Evolutionary conservation across 257 asterid genomes (phyloP), one percentile per base, ranked within the genome.

Genomic region (Eucommia ulmoides): DNA sequence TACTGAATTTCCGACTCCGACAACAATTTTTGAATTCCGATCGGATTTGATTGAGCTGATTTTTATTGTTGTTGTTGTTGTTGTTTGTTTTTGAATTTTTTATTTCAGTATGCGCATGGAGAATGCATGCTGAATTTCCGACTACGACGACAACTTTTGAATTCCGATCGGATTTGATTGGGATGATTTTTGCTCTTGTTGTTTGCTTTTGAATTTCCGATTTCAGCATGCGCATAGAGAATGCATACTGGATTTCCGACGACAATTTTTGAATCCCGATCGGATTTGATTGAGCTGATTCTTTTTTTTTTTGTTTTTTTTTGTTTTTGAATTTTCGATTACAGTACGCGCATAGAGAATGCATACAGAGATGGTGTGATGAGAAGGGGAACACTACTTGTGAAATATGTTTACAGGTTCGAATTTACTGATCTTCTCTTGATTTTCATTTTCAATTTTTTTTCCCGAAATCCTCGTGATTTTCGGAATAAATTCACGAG

Each of bases 291-390:
- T 42, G 8, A 2, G 19, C 15, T 19, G 19, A 3, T 9, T 8
- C 9, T 2, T 42, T 8, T 16, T 8, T 6, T 42, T n/a, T n/a
- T n/a, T n/a, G n/a, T n/a, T 16, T 8, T 4, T 18, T 42, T 2
- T 10, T 42, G 3, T 42, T 42, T 16, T 16, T 1, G 3, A 2
- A 8, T 38, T 38, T 29, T 14, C 14, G n/a, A 3, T 16, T 2
- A 16, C 73, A 88, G 97, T 88, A 65, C 71, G 97, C 96, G 0
- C 97, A 88, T 59, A 78, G 97, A 60, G 93, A 88, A 45, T 88
- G 97, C 71, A 74, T 88, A 47, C 94, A 82, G 86, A 84, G 87
- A 70, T 88, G 97, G 97, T 88, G 97, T 59, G 45, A 80, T 52
- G 96, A 84, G 66, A 88, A 88, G 61, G 94, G 97, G 29, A 78